Evolutionary conservation across 192 early-diverging fungal species (phyloP).

Genomic region (Chytriomyces sp.): DNA sequence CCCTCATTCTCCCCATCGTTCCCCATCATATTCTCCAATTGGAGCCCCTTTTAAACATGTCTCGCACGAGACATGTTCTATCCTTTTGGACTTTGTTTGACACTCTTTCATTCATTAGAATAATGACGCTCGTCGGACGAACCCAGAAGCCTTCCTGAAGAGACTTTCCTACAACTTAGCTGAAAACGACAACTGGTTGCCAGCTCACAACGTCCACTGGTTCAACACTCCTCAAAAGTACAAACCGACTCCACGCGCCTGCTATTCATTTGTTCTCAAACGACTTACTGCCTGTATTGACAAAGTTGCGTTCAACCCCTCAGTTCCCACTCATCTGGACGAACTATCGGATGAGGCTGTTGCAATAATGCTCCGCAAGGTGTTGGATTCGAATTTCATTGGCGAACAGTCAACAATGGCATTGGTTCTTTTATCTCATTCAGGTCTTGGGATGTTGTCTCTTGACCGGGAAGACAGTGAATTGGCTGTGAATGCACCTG

Average conservation of each 20-base stretch:
- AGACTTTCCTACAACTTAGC: not conserved
- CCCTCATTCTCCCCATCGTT: no score
- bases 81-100: no score
- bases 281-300: not conserved
- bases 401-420: not conserved
- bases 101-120: no score
- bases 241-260: not conserved
- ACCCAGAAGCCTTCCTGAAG: not conserved
- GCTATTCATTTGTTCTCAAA: conserved; percentile 10
- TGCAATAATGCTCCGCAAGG: not conserved
- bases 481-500: not conserved
- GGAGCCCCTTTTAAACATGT: no score
- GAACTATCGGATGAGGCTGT: not conserved
- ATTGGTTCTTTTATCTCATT: not conserved
- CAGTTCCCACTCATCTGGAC: not conserved
- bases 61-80: no score
- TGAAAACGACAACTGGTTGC: not conserved
- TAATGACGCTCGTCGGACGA: no score
- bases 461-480: not conserved
- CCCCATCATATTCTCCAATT: no score
- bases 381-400: not conserved
- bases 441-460: not conserved
- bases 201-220: not conserved
- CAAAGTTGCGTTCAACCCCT: not conserved
- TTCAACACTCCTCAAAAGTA: not conserved